Base-by-base conservation (phyloP, 2,329 filamentous ascomycete genomes). In the Monilinia aucupariae region DNA sequence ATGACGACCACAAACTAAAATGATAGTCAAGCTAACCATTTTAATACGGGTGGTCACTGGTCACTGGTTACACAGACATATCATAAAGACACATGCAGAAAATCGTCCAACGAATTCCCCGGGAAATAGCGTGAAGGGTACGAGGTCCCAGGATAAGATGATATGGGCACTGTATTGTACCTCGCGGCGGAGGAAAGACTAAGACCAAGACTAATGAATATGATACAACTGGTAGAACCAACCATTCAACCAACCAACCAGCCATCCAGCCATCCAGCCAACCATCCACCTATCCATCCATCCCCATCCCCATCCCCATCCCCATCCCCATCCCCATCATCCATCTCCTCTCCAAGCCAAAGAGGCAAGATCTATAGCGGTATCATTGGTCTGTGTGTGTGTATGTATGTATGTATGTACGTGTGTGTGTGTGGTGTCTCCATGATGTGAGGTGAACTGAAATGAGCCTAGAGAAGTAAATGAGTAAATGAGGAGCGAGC, bases 391-490 rank as follows among this genome's bases (percentile, higher is more conserved):
- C 59, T 62, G 59, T 61, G 49, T 61, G 34, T n/a, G 17, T 32
- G 27, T 37, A 32, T 32, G 27, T 34, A 20, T 30, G n/a, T 20
- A 15, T 37, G 34, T 37, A 32, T 22, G 34, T 39, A n/a, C n/a
- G n/a, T n/a, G n/a, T 20, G 13, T 37, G 34, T 37, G 50, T 22
- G 34, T 39, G 27, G 15, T 32, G 48, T 39, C 55, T 59, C 25
- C 25, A 48, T 25, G 51, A 56, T 56, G 43, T 62, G 59, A 62
- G 59, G 48, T 39, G 17, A 48, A 37, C 30, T 62, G 59, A 56
- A 62, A 48, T 62, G 51, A 51, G 59, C 49, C 59, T 56, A 56
- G 59, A 56, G 49, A 61, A 61, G n/a, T n/a, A n/a, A n/a, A n/a
- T n/a, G n/a, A 61, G 15, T 45, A 10, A 34, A 55, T 32, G 32